Conservation (phyloP, 352 stramenopile genomes). For the Pythium periplocum region DNA sequence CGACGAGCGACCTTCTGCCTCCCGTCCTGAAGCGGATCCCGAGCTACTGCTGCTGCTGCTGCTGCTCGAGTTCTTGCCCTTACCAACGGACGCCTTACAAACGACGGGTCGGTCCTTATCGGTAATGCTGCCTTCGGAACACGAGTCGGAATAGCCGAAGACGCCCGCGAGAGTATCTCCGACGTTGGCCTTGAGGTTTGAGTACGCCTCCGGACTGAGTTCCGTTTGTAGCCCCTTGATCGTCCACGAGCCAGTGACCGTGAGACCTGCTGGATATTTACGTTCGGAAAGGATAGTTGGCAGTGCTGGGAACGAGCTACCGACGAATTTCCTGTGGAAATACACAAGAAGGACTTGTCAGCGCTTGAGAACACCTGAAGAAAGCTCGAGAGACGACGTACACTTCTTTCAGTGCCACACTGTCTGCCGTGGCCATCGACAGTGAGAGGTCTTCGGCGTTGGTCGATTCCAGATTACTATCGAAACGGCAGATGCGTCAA, state of each 20-base stretch:
- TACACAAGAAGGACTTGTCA: not conserved
- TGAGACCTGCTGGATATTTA: conserved; percentile 6
- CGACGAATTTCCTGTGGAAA: conserved; percentile 15
- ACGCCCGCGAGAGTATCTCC: too few species aligned
- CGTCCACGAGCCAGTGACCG: too few species aligned
- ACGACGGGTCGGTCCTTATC: too few species aligned
- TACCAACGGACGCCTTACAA: too few species aligned
- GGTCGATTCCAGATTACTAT: conserved; percentile 16
- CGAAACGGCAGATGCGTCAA: not conserved
- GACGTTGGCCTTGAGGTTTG: conserved; percentile 4
- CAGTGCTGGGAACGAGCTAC: conserved; percentile 18
- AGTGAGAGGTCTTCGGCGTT: conserved; percentile 15
- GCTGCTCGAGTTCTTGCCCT: too few species aligned
- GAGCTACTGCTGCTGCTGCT: too few species aligned
- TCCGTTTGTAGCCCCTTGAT: not conserved
- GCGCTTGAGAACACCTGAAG: too few species aligned
- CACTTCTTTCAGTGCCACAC: conserved; percentile 8
- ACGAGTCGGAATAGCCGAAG: not conserved
- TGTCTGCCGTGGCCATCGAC: not conserved
- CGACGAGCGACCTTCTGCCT: not conserved
- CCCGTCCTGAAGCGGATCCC: too few species aligned
- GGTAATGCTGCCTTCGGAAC: too few species aligned
- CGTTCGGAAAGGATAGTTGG: conserved; percentile 28
- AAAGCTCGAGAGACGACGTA: conserved; percentile 2
- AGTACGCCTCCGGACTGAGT: conserved; percentile 6